Conservation (phyloP, 2,329 filamentous ascomycete species). For the Hymenoscyphus fructigenus region DNA sequence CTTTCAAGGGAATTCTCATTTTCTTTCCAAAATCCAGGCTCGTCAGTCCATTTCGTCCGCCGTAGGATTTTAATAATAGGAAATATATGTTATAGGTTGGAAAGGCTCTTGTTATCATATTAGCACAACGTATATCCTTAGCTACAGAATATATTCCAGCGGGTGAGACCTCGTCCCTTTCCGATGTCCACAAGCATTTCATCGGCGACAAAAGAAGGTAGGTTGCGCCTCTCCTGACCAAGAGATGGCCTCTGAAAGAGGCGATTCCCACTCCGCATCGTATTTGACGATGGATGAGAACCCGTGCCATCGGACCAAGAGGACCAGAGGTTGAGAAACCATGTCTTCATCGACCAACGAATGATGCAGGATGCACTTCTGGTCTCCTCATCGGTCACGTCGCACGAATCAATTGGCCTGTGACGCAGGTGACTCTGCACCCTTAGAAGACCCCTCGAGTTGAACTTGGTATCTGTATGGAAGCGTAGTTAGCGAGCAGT, state of each 20-base stretch:
- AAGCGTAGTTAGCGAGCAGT: neutral
- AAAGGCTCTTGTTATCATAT: conserved; percentile 8
- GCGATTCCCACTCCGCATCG: neutral
- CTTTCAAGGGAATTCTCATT: too few relatives aligned
- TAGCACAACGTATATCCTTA: conserved; percentile 16
- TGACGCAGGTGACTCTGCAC: conserved; percentile 1
- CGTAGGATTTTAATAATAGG: conserved; percentile 19
- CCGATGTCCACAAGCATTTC: conserved; percentile 58
- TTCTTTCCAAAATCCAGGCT: too few relatives aligned
- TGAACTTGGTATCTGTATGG: neutral
- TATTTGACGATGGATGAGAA: conserved; percentile 1
- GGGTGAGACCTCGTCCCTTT: conserved; percentile 48
- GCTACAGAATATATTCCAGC: conserved; percentile 11
- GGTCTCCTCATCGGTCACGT: neutral
- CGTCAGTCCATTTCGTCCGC: neutral
- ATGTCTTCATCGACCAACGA: neutral
- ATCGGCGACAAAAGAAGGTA: conserved; percentile 6
- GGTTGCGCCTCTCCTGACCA: too few relatives aligned
- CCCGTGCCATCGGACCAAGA: neutral
- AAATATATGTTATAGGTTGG: conserved; percentile 15
- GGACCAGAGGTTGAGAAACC: conserved; percentile 5
- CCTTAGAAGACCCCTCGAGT: neutral
- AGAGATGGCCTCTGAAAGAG: neutral
- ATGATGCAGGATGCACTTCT: neutral
- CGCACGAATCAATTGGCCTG: neutral